These are phyloP conservation scores for Rhododendron griersonianum DNA, from an alignment of 148 eudicot species.

Conservation along the genomic window DNA sequence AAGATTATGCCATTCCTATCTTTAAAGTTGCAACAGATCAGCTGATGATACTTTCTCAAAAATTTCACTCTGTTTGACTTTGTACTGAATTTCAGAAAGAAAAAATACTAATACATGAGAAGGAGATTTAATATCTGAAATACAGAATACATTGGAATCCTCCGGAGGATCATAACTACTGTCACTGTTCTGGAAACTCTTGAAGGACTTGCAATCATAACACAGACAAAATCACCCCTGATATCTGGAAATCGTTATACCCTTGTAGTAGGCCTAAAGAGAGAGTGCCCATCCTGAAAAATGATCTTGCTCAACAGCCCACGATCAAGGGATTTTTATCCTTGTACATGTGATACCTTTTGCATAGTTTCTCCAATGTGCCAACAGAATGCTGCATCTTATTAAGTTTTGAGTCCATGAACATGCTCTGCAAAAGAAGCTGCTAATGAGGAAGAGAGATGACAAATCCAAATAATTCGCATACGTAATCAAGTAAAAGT, in stretches of 20 bases:
- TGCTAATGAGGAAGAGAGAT: constrained; percentile 13
- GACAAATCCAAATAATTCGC: background rate
- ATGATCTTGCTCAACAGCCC: constrained; percentile 29
- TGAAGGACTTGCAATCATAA: background rate
- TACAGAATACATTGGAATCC: background rate
- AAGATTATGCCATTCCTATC: background rate
- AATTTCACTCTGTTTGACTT: background rate
- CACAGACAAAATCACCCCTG: background rate
- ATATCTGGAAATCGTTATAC: background rate
- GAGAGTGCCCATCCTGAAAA: background rate
- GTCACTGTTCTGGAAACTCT: background rate
- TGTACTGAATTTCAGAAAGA: background rate
- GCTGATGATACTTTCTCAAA: background rate
- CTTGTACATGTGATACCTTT: constrained; percentile 57
- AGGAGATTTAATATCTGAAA: background rate
- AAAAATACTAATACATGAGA: background rate
- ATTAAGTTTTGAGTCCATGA: constrained; percentile 78
- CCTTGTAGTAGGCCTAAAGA: background rate
- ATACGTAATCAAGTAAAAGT: background rate
- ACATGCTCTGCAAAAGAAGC: constrained; percentile 66
- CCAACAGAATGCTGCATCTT: constrained; percentile 86
- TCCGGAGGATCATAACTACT: background rate
- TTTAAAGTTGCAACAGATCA: background rate
- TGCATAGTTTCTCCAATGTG: constrained; percentile 74
- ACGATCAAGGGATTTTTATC: constrained; percentile 73